Evolutionary conservation across 768 basidiomycete species (phyloP), one percentile per base, ranked within the genome.

Genomic region (Scleroderma bovista): DNA sequence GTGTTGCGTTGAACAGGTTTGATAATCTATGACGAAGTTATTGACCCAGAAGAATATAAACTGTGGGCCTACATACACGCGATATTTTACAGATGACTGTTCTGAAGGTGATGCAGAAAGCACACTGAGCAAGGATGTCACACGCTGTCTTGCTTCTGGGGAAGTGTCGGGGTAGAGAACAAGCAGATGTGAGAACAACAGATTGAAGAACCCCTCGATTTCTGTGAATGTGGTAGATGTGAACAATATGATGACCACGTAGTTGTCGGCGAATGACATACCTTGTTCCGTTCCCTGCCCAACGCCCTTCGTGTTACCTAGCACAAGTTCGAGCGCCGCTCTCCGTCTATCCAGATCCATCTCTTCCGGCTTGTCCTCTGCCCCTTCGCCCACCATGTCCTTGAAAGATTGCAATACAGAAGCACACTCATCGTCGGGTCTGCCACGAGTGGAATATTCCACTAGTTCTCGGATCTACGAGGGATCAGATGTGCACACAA

Each of bases 141-240:
- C 58, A 57, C 76, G 75, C 46, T 73, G 64, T 58, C 71, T 78
- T n/a, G 72, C 73, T 64, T 84, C 81, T 16, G 77, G 62, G 6
- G 81, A 76, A 49, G 79, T 75, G 42, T 69, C 52, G 7, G 79
- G 67, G 67, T 79, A 84, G 22, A 87, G 69, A 10, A 76, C 66
- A 55, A 87, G 76, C 34, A 90, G 61, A 69, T 91, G 87, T 3
- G 88, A 78, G 59, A 79, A 85, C 38, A 92, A 63, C 31, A 92
- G 75, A 66, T 91, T 91, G 75, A 90, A 92, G 67, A 91, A 92
- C 17, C 90, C 90, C 69, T 92, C 88, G 54, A 83, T 81, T 69
- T 93, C 86, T 88, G 63, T 20, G 38, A 19, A 29, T 47, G 33
- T 54, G 17, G 15, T 19, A 26, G 46, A n/a, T 34, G 20, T 2